Evolutionary conservation across 768 basidiomycete species (phyloP).

Genomic region (Termitomyces sp.): DNA sequence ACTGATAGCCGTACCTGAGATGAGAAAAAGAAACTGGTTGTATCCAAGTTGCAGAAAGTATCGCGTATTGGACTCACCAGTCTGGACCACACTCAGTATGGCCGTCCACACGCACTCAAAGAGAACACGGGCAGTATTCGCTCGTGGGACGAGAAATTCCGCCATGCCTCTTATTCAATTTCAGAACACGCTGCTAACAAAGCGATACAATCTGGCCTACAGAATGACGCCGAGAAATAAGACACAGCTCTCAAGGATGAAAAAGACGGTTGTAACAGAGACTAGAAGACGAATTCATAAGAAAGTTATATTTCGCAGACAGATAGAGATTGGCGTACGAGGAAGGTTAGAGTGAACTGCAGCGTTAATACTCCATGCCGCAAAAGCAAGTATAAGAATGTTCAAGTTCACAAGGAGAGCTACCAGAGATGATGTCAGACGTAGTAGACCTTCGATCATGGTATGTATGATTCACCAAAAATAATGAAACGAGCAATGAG

Average conservation of each 20-base stretch:
- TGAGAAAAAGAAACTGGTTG: not conserved
- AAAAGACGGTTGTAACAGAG: constrained; percentile 44
- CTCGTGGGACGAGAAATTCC: constrained; percentile 32
- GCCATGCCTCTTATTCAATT: constrained; percentile 29
- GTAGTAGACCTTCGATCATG: not conserved
- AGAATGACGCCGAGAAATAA: constrained; percentile 30
- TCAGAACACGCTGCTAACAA: not conserved
- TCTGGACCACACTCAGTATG: constrained; percentile 44
- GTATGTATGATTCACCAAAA: constrained; percentile 42
- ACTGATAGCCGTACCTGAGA: constrained; percentile 46
- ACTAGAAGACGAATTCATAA: constrained; percentile 25
- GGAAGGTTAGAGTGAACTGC: constrained; percentile 30
- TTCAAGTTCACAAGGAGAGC: constrained; percentile 50
- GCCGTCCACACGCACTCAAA: constrained; percentile 59
- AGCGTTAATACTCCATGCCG: constrained; percentile 53
- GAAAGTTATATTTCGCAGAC: not conserved
- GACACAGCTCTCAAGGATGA: constrained; percentile 44
- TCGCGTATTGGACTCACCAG: constrained; percentile 35
- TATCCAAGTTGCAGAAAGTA: not conserved
- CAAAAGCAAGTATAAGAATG: constrained; percentile 50
- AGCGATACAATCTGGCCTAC: constrained; percentile 24
- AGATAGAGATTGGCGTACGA: constrained; percentile 26
- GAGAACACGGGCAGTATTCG: constrained; percentile 39
- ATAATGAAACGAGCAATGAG: constrained; percentile 53
- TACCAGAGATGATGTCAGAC: constrained; percentile 16